A percentile compares a stretch with the other conserved stretches of the same genome.
Evolutionary conservation across 2,329 filamentous ascomycete species (phyloP).

Genomic region (Acephala macrosclerotiorum): DNA sequence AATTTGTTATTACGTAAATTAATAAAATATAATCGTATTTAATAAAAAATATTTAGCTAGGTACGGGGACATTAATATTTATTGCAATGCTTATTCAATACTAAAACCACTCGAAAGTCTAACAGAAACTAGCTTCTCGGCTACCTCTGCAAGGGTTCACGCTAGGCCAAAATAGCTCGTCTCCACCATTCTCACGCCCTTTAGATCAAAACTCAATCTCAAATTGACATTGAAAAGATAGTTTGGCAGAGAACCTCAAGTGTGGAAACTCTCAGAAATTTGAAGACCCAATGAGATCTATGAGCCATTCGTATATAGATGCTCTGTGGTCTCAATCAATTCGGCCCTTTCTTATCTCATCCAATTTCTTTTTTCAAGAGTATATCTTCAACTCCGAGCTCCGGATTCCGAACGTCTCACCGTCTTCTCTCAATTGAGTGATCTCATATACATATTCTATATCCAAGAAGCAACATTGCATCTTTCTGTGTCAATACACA

Average conservation of each 20-base stretch:
- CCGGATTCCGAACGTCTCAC: background rate
- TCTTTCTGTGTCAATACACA: background rate
- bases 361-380: background rate
- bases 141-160: background rate
- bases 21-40: too few relatives aligned
- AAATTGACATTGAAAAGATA: background rate
- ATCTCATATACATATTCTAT: background rate
- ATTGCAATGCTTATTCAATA: too few relatives aligned
- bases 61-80: too few relatives aligned
- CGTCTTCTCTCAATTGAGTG: background rate
- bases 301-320: background rate
- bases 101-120: too few relatives aligned
- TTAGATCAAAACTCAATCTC: background rate
- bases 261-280: background rate
- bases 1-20: too few relatives aligned
- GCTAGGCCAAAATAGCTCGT: background rate
- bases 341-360: background rate
- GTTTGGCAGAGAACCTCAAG: background rate
- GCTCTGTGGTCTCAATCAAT: background rate
- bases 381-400: conserved; percentile 7
- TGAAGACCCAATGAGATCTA: background rate
- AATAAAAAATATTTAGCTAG: too few relatives aligned
- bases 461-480: background rate
- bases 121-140: too few relatives aligned
- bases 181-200: conserved; percentile 6